Percentiles rank a stretch among this genome's conserved stretches.
phyloP scores from a whole-genome alignment of 2,329 filamentous ascomycete species.

The Dactylellina parvicollis region DNA sequence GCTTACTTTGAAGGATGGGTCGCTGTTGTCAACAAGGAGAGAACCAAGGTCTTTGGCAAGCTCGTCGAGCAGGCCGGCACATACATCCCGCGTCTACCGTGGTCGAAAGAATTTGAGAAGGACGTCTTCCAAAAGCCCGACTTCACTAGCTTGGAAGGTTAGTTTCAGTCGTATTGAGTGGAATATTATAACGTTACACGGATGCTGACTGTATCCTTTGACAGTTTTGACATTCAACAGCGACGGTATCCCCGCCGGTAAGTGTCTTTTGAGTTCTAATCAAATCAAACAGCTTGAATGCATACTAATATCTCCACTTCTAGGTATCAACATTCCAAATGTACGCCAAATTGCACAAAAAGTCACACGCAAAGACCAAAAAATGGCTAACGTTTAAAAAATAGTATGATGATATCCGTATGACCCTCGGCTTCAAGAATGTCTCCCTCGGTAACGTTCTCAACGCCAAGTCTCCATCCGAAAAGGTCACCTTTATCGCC shows the following conservation, averaged over 20 bases:
- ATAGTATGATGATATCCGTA: conserved; percentile 77
- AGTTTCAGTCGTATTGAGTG: conserved; percentile 70
- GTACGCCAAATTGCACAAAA: conserved; percentile 57
- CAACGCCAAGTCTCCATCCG: conserved; percentile 87
- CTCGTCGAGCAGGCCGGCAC: conserved; percentile 82
- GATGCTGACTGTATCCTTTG: conserved; percentile 1
- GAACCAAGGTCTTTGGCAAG: conserved; percentile 71
- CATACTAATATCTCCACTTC: conserved; percentile 61
- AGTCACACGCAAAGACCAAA: background rate
- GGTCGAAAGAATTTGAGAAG: conserved; percentile 90
- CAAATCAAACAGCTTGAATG: conserved; percentile 68
- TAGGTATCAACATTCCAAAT: conserved; percentile 66
- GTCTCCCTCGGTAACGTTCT: conserved; percentile 93
- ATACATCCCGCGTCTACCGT: conserved; percentile 89
- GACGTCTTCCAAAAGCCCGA: conserved; percentile 95
- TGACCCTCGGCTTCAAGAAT: conserved; percentile 89
- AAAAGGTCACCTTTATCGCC: conserved; percentile 89
- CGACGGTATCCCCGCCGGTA: conserved; percentile 70
- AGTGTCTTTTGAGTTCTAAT: background rate
- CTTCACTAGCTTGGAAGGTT: conserved; percentile 91
- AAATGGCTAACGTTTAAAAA: background rate
- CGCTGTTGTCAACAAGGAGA: conserved; percentile 75
- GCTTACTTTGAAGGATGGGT: conserved; percentile 89
- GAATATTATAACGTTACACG: conserved; percentile 58
- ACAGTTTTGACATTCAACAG: conserved; percentile 57